Evolutionary conservation across 352 stramenopile genomes (phyloP).

Genomic region (Globisporangium carolinianum): DNA sequence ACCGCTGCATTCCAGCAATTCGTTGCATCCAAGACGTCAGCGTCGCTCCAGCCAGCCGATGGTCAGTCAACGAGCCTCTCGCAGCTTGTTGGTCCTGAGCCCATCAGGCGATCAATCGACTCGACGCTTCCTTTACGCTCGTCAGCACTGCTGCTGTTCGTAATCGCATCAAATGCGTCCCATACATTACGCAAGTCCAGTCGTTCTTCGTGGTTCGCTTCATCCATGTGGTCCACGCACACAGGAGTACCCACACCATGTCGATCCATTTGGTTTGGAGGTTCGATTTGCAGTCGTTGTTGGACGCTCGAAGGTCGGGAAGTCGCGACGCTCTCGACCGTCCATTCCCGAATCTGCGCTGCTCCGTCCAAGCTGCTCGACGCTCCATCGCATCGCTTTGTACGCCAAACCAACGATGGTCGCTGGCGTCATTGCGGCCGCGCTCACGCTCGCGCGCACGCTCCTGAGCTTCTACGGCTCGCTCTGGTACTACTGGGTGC

Average conservation of each 20-base stretch:
- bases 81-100: too few species aligned
- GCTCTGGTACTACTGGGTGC: constrained; percentile 74
- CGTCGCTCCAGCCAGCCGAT: too few species aligned
- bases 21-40: too few species aligned
- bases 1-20: too few species aligned
- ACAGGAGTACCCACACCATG: not conserved
- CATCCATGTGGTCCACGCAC: not conserved
- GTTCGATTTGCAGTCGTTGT: too few species aligned
- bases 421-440: constrained; percentile 21
- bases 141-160: not conserved
- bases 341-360: constrained; percentile 4
- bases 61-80: too few species aligned
- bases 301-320: too few species aligned
- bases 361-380: too few species aligned
- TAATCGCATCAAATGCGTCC: not conserved
- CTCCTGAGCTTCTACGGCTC: constrained; percentile 76
- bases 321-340: not conserved
- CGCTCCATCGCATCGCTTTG: too few species aligned
- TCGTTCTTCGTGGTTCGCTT: not conserved
- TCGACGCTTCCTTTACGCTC: not conserved
- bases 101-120: too few species aligned
- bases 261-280: too few species aligned
- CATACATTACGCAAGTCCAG: not conserved
- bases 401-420: constrained; percentile 18
- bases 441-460: constrained; percentile 23